phyloP scores from a whole-genome alignment of 2,329 filamentous ascomycete genomes.

The Teratosphaeria nubilosa region DNA sequence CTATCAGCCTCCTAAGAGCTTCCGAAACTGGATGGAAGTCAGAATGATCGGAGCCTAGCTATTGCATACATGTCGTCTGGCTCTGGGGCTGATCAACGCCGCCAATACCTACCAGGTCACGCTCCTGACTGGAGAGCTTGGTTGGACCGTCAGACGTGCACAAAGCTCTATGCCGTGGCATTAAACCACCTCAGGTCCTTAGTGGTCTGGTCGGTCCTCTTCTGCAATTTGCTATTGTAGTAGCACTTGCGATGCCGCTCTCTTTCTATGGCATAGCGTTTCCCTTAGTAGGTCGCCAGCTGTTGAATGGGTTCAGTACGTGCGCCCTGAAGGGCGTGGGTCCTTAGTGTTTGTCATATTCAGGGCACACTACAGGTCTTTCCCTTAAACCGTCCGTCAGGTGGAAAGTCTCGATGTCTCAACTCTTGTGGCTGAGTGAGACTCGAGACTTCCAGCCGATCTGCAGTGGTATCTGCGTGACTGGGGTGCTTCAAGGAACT shows the following conservation, averaged over 20 bases:
- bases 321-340: conserved; percentile 33
- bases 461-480: too few species aligned
- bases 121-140: conserved; percentile 50
- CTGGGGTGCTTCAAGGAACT: too few species aligned
- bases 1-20: too few species aligned
- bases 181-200: conserved; percentile 46
- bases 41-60: too few species aligned
- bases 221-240: too few species aligned
- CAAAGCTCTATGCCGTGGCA: conserved; percentile 50
- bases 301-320: neutral
- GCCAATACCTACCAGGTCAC: conserved; percentile 58
- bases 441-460: too few species aligned
- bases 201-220: neutral
- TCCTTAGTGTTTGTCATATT: conserved; percentile 52
- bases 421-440: too few species aligned
- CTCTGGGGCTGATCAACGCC: conserved; percentile 49
- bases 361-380: conserved; percentile 57
- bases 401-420: too few species aligned
- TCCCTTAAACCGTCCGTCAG: too few species aligned
- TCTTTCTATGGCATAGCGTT: conserved; percentile 36
- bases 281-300: conserved; percentile 49
- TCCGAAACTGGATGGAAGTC: too few species aligned
- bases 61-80: neutral
- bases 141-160: conserved; percentile 45
- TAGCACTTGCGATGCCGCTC: conserved; percentile 30